phyloP scores from a whole-genome alignment of 129 eudicot genomes.

The Calendula officinalis region DNA sequence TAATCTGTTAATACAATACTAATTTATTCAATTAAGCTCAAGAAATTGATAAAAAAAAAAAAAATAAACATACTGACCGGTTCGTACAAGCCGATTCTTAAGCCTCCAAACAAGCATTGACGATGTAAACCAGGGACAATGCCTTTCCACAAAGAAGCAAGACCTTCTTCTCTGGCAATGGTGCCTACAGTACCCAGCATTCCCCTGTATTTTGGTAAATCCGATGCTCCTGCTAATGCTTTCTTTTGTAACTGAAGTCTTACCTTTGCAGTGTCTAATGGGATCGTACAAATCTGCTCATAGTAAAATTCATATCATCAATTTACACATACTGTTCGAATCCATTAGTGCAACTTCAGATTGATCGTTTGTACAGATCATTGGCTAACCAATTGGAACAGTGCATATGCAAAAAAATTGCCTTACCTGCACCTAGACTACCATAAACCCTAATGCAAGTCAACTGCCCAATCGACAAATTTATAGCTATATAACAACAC shows the following conservation, averaged over 20 bases:
- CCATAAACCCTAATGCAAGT: too few species aligned
- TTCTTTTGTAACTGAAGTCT: constrained; percentile 84
- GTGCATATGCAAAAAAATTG: too few species aligned
- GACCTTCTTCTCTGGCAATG: constrained; percentile 90
- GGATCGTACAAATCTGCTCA: constrained; percentile 62
- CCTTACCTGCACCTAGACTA: too few species aligned
- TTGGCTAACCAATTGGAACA: neutral
- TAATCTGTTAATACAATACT: constrained; percentile 45
- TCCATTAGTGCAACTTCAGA: too few species aligned
- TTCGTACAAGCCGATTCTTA: constrained; percentile 86
- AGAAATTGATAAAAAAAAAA: neutral
- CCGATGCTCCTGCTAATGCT: constrained; percentile 63
- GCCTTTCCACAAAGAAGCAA: constrained; percentile 84
- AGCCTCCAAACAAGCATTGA: constrained; percentile 77
- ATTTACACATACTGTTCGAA: neutral
- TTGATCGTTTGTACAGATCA: too few species aligned
- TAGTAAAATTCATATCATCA: neutral
- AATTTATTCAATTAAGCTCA: neutral
- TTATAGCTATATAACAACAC: neutral
- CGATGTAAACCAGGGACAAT: constrained; percentile 91
- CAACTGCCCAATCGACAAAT: neutral
- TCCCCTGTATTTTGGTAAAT: constrained; percentile 69
- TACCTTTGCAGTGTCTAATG: constrained; percentile 88
- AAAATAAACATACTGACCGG: constrained; percentile 54
- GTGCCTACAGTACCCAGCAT: constrained; percentile 86